phyloP scores from a whole-genome alignment of 148 eudicot genomes.

The Pouteria glomerata region DNA sequence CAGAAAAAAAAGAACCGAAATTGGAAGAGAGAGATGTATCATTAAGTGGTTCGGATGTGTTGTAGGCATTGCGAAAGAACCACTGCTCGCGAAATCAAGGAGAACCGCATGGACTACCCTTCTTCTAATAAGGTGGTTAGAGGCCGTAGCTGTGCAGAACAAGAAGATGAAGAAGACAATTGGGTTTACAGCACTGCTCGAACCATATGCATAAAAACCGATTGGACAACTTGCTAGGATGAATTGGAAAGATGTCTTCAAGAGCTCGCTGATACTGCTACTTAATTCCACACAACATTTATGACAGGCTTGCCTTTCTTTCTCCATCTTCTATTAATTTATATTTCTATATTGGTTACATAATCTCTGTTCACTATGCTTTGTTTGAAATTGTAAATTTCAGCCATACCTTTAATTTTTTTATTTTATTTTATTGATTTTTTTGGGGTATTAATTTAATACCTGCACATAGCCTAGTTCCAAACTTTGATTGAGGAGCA shows the following conservation, averaged over 20 bases:
- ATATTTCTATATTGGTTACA: too few relatives aligned
- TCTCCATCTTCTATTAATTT: background rate
- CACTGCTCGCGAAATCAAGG: conserved; percentile 26
- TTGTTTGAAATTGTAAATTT: too few relatives aligned
- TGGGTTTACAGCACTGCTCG: conserved; percentile 28
- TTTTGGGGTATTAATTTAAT: too few relatives aligned
- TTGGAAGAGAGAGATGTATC: too few relatives aligned
- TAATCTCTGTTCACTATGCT: too few relatives aligned
- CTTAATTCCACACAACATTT: too few relatives aligned
- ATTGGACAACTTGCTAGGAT: conserved; percentile 48
- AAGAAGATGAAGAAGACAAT: background rate
- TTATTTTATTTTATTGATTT: too few relatives aligned
- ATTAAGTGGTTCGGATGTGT: conserved; percentile 47
- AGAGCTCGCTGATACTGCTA: conserved; percentile 9
- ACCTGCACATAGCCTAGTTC: too few relatives aligned
- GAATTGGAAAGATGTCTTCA: conserved; percentile 45
- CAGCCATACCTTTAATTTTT: too few relatives aligned
- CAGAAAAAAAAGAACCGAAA: conserved; percentile 4
- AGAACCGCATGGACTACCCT: conserved; percentile 13
- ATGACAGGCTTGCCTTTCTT: background rate
- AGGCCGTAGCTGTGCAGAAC: background rate
- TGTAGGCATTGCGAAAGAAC: conserved; percentile 44
- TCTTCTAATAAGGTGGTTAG: background rate
- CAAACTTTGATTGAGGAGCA: too few relatives aligned
- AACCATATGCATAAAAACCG: conserved; percentile 33